phyloP scores from a whole-genome alignment of 306 rosid species.

The Astragalus glycyphyllos region DNA sequence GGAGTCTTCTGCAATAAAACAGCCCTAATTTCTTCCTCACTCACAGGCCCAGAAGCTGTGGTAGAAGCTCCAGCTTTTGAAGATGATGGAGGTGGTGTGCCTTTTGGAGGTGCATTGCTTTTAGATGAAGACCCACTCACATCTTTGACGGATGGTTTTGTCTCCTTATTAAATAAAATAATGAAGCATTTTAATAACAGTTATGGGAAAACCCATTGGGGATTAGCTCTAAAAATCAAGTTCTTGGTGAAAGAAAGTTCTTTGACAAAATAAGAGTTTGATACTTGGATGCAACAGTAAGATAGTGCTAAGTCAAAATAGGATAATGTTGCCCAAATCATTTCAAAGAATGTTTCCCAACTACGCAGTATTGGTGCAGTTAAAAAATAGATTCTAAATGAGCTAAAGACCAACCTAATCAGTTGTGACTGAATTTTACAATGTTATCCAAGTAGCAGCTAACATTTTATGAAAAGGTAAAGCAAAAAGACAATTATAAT shows the following conservation, averaged over 20 bases:
- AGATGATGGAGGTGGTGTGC: conserved; percentile 52
- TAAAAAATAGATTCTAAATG: background rate
- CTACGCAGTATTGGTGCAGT: no score
- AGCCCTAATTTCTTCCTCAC: conserved; percentile 91
- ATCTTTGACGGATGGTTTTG: conserved; percentile 62
- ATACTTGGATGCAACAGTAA: conserved; percentile 8
- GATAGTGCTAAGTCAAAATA: conserved; percentile 27
- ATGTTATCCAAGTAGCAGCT: conserved; percentile 13
- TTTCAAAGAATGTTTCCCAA: background rate
- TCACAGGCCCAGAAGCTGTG: conserved; percentile 77
- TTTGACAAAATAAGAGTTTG: conserved; percentile 11
- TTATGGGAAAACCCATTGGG: conserved; percentile 13
- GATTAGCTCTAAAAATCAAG: conserved; percentile 20
- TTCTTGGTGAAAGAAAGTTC: background rate
- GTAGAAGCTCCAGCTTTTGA: conserved; percentile 54
- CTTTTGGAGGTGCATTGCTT: conserved; percentile 61
- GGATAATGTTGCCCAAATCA: conserved; percentile 4
- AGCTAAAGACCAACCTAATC: conserved; percentile 27
- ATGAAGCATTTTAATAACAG: conserved; percentile 36
- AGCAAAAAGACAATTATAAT: conserved; percentile 21
- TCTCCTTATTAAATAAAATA: conserved; percentile 61
- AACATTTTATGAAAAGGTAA: conserved; percentile 19
- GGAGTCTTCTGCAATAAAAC: conserved; percentile 81
- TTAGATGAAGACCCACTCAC: conserved; percentile 59
- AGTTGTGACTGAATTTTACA: background rate